These are phyloP conservation scores for Serpula lacrymans DNA, from an alignment of 768 basidiomycete genomes.

Conservation along the genomic window DNA sequence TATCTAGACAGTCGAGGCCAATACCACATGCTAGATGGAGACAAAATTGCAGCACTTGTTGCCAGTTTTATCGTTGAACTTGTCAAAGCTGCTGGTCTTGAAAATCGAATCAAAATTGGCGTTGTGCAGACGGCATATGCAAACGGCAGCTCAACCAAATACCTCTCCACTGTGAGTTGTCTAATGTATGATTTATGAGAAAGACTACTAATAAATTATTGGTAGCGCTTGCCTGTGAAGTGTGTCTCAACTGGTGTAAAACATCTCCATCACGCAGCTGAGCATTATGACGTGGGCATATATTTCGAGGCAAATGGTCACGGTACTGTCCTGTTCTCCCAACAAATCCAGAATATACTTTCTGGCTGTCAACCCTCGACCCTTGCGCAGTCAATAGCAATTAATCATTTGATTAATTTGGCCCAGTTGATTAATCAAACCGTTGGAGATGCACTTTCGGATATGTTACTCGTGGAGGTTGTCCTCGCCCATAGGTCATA, in stretches of 20 bases:
- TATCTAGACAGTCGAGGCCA: slow-evolving; percentile 74
- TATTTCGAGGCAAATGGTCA: slow-evolving; percentile 99
- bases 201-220: slow-evolving; percentile 5
- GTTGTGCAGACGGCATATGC: slow-evolving; percentile 99
- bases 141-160: slow-evolving; percentile 95
- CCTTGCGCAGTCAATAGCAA: slow-evolving; percentile 76
- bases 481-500: slow-evolving; percentile 89
- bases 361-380: slow-evolving; percentile 67
- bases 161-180: slow-evolving; percentile 67
- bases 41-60: slow-evolving; percentile 94
- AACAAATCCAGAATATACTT: slow-evolving; percentile 60
- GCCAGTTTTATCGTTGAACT: slow-evolving; percentile 91
- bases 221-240: slow-evolving; percentile 85
- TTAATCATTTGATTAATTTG: slow-evolving; percentile 73
- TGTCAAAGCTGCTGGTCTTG: slow-evolving; percentile 80
- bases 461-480: slow-evolving; percentile 92
- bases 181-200: neutral
- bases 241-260: slow-evolving; percentile 98
- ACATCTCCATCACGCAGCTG: slow-evolving; percentile 96
- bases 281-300: slow-evolving; percentile 91
- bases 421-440: slow-evolving; percentile 93
- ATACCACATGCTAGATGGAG: slow-evolving; percentile 95
- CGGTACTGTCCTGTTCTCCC: slow-evolving; percentile 94
- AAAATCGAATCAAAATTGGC: slow-evolving; percentile 76
- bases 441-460: slow-evolving; percentile 94